A percentile compares a stretch with the other conserved stretches of the same genome.
These are phyloP conservation scores for Phytophthora rubi DNA, from an alignment of 352 stramenopile genomes.

Conservation along the genomic window DNA sequence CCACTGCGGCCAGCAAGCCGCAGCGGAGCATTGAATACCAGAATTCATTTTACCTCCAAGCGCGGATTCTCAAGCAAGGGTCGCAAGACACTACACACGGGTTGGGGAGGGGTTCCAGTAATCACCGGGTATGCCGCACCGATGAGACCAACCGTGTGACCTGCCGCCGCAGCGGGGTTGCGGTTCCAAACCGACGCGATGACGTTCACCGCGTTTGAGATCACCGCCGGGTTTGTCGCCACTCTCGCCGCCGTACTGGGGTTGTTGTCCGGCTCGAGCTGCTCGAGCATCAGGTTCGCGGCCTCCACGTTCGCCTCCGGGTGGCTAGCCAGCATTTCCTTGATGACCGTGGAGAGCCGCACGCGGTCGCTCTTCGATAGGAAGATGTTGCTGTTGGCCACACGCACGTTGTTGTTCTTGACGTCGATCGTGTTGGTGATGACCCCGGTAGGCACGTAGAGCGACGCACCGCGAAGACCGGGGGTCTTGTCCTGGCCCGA, in stretches of 20 bases:
- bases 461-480: neutral
- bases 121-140: constrained; percentile 7
- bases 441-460: constrained; percentile 2
- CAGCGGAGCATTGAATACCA: no score
- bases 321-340: constrained; percentile 17
- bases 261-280: neutral
- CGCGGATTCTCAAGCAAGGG: neutral
- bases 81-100: neutral
- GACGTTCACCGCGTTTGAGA: constrained; percentile 12
- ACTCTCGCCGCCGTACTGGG: neutral
- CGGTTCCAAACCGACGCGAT: constrained; percentile 16
- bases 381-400: constrained; percentile 23
- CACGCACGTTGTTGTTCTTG: constrained; percentile 26
- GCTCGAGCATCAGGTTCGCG: neutral
- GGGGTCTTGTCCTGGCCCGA: constrained; percentile 4
- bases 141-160: constrained; percentile 13
- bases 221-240: neutral
- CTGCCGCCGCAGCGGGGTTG: constrained; percentile 10
- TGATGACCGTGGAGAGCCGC: constrained; percentile 21
- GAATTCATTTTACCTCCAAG: no score
- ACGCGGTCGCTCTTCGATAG: constrained; percentile 24
- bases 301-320: neutral
- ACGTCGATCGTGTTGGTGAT: constrained; percentile 17
- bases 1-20: no score
- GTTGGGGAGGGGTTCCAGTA: neutral